Evolutionary conservation across 345 rosid species (phyloP).

Genomic region (Erodium maritimum): DNA sequence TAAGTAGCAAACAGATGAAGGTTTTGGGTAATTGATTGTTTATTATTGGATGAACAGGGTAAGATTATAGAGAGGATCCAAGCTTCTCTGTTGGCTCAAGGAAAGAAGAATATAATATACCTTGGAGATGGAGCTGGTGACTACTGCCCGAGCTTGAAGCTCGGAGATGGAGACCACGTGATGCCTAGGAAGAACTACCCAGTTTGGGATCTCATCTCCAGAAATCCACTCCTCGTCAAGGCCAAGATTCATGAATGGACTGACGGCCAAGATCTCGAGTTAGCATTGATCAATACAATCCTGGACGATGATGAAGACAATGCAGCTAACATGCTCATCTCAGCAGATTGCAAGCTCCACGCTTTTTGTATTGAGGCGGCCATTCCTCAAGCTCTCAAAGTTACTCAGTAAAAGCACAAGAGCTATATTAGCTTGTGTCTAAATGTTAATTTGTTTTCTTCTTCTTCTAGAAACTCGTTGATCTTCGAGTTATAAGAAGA

Average conservation of each 20-base stretch:
- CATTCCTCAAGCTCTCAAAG: constrained; percentile 27
- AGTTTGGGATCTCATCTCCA: constrained; percentile 57
- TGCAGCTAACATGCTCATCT: constrained; percentile 10
- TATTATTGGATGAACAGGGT: constrained; percentile 27
- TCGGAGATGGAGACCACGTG: constrained; percentile 31
- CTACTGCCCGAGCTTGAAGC: constrained; percentile 74
- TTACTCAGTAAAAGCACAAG: constrained; percentile 20
- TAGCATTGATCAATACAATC: constrained; percentile 17
- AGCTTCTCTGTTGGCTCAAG: constrained; percentile 39
- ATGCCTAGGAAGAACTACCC: constrained; percentile 92
- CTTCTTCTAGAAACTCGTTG: too few species aligned
- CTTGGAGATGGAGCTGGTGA: constrained; percentile 83
- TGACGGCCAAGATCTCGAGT: constrained; percentile 55
- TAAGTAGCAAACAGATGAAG: too few species aligned
- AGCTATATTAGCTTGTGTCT: too few species aligned
- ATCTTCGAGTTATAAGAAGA: too few species aligned
- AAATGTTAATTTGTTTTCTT: too few species aligned
- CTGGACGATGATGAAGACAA: constrained; percentile 13
- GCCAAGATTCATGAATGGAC: constrained; percentile 67
- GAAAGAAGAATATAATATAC: constrained; percentile 43
- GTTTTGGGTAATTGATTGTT: too few species aligned
- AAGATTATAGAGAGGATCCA: constrained; percentile 50
- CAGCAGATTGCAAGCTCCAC: constrained; percentile 45
- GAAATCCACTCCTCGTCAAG: constrained; percentile 38
- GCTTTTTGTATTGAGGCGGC: constrained; percentile 20